Evolutionary conservation across 371 early-diverging fungal genomes (phyloP).

Genomic region (Mucor lusitanicus): DNA sequence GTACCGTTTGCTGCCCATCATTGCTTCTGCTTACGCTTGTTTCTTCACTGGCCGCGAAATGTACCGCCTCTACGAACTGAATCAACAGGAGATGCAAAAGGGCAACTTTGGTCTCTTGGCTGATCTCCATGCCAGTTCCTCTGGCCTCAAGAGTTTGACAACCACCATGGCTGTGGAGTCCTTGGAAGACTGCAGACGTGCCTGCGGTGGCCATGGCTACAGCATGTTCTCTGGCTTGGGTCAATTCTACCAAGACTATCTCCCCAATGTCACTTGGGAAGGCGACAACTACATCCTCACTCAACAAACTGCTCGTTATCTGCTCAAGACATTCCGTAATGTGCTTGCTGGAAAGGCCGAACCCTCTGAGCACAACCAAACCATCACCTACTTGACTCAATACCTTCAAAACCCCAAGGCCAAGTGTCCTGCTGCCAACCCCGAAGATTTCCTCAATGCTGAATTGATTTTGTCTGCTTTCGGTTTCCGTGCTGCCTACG

Average conservation of each 20-base stretch:
- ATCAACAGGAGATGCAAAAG: constrained; percentile 57
- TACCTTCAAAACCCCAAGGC: constrained; percentile 54
- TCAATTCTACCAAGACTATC: constrained; percentile 64
- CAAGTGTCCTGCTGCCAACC: constrained; percentile 47
- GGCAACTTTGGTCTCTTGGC: constrained; percentile 62
- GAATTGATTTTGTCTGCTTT: constrained; percentile 65
- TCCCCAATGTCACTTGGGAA: constrained; percentile 72
- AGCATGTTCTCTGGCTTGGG: constrained; percentile 75
- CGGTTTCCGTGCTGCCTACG: constrained; percentile 67
- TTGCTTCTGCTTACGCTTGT: constrained; percentile 75
- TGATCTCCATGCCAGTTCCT: constrained; percentile 84
- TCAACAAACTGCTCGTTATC: constrained; percentile 73
- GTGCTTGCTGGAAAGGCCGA: constrained; percentile 55
- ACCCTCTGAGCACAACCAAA: constrained; percentile 52
- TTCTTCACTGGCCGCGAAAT: constrained; percentile 69
- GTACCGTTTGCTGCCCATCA: constrained; percentile 69
- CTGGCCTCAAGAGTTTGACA: constrained; percentile 81
- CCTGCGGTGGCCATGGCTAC: constrained; percentile 86
- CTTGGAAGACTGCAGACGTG: constrained; percentile 76
- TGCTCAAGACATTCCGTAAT: constrained; percentile 59
- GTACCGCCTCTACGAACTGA: constrained; percentile 58
- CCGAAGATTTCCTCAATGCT: constrained; percentile 57
- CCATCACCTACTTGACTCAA: constrained; percentile 54
- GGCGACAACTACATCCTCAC: constrained; percentile 79
- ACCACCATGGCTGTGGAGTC: constrained; percentile 73